These are phyloP conservation scores for Tylopilus rubrobrunneus DNA, from an alignment of 768 basidiomycete species.

Conservation along the genomic window DNA sequence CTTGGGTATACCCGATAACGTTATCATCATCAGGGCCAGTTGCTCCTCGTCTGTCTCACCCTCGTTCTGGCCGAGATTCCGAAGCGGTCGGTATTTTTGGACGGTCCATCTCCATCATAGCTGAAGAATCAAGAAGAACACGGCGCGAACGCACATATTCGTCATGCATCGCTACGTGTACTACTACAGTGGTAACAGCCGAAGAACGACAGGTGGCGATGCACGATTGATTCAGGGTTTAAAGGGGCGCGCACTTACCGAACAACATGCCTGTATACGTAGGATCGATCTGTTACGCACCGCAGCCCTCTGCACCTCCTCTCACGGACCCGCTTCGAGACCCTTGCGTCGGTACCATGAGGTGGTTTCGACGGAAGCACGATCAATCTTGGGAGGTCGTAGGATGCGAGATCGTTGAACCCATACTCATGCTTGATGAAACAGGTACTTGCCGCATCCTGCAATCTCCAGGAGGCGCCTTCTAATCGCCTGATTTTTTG, in stretches of 20 bases:
- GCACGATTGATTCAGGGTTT: slow-evolving; percentile 7
- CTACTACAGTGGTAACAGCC: neutral
- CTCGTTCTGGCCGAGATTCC: neutral
- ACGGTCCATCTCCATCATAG: neutral
- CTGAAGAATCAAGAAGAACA: neutral
- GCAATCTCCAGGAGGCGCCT: slow-evolving; percentile 3
- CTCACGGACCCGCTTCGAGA: slow-evolving; percentile 16
- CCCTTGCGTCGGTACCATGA: slow-evolving; percentile 20
- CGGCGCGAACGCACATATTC: neutral
- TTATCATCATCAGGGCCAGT: neutral
- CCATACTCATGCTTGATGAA: slow-evolving; percentile 61
- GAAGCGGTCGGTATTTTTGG: neutral
- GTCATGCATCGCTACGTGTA: neutral
- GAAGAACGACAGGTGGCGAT: slow-evolving; percentile 20
- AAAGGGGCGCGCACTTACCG: slow-evolving; percentile 7
- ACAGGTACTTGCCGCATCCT: slow-evolving; percentile 42
- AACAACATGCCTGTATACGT: slow-evolving; percentile 13
- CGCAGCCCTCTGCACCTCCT: slow-evolving; percentile 11
- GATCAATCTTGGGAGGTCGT: slow-evolving; percentile 78
- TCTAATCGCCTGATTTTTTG: slow-evolving; percentile 5
- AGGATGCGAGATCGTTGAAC: slow-evolving; percentile 57
- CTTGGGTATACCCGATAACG: slow-evolving; percentile 1
- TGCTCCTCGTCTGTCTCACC: neutral
- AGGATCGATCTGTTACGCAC: slow-evolving; percentile 14
- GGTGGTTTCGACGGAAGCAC: slow-evolving; percentile 47